Evolutionary conservation across 768 basidiomycete genomes (phyloP).

Genomic region (Terana coerulea): DNA sequence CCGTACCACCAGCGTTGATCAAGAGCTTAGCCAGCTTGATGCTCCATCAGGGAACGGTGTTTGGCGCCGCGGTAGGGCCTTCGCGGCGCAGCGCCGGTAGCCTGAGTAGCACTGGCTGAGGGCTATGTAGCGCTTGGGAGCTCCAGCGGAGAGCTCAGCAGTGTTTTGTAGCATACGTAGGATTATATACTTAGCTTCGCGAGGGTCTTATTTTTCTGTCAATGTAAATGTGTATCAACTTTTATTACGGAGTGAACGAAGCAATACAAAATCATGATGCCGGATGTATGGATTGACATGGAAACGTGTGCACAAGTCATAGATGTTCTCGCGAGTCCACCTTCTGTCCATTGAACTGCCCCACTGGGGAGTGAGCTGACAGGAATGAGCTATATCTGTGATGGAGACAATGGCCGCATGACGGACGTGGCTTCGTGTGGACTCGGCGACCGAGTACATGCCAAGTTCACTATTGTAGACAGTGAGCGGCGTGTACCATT

Average conservation of each 20-base stretch:
- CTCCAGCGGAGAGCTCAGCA: no score
- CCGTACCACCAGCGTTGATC: no score
- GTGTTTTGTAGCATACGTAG: not conserved
- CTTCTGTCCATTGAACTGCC: not conserved
- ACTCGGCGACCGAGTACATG: no score
- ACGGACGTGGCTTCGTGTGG: no score
- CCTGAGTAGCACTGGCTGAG: no score
- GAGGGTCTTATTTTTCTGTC: not conserved
- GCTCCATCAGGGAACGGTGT: not conserved
- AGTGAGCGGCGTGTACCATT: no score
- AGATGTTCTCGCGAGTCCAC: not conserved
- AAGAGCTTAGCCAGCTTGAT: no score
- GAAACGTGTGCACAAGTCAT: not conserved
- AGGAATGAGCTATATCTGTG: no score
- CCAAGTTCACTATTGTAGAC: no score
- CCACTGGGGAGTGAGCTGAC: no score
- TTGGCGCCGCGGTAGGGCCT: not conserved
- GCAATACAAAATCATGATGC: not conserved
- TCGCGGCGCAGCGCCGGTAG: not conserved
- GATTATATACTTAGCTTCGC: not conserved
- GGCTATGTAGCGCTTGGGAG: no score
- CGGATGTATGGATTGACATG: not conserved
- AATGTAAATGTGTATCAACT: not conserved
- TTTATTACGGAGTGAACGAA: not conserved
- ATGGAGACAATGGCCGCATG: no score